Conservation (phyloP, 352 stramenopile genomes). For the Phytophthora ramorum region DNA sequence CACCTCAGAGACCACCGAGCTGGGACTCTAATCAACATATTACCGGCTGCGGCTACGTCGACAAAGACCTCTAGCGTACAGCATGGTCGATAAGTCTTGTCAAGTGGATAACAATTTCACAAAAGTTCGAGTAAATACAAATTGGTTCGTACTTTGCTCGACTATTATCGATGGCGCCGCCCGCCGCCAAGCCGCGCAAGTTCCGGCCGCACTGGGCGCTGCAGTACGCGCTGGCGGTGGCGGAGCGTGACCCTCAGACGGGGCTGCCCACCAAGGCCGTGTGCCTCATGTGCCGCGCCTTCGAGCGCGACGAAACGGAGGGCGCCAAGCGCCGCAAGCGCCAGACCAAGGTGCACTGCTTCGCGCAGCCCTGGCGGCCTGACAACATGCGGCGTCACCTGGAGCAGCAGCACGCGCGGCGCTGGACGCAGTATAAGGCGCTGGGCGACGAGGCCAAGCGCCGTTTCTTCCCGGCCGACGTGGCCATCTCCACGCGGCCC, state of each 20-base stretch:
- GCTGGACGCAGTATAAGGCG: constrained; percentile 26
- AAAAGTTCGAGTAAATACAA: too few relatives aligned
- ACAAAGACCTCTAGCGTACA: too few relatives aligned
- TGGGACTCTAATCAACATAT: too few relatives aligned
- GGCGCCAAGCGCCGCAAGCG: constrained; percentile 33
- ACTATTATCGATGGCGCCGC: too few relatives aligned
- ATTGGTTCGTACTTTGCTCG: too few relatives aligned
- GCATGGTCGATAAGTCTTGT: too few relatives aligned
- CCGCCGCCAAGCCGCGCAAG: neutral
- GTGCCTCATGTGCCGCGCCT: constrained; percentile 32
- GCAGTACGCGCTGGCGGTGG: constrained; percentile 28
- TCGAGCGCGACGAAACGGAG: constrained; percentile 29
- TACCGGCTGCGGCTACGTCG: too few relatives aligned
- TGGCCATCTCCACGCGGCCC: constrained; percentile 14
- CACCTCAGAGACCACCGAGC: too few relatives aligned
- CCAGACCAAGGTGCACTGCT: constrained; percentile 31
- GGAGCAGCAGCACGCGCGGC: constrained; percentile 33
- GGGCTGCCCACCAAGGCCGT: constrained; percentile 15
- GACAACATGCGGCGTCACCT: constrained; percentile 44
- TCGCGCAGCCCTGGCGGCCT: constrained; percentile 34
- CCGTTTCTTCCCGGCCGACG: constrained; percentile 28
- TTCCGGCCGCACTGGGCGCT: constrained; percentile 28
- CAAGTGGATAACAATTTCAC: too few relatives aligned
- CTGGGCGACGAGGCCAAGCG: constrained; percentile 24
- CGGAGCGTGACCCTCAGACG: constrained; percentile 15